A percentile compares a stretch with the other conserved stretches of the same genome.
Evolutionary conservation across 345 rosid genomes (phyloP).

Genomic region (Corymbia maculata): DNA sequence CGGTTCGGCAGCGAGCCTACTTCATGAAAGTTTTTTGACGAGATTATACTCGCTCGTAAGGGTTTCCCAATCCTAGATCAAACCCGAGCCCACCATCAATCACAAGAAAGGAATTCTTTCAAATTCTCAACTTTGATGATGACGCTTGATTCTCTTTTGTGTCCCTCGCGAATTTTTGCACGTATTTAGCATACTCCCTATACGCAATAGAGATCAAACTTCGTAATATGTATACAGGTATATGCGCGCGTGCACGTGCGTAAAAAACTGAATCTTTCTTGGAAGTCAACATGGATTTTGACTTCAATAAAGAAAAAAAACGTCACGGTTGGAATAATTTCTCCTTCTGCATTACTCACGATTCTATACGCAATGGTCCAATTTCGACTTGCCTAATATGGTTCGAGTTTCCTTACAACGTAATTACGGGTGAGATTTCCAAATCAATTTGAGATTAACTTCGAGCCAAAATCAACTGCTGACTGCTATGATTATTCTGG

Average conservation of each 20-base stretch:
- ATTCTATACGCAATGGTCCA: background rate
- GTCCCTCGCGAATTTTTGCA: background rate
- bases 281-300: background rate
- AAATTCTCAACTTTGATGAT: background rate
- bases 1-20: background rate
- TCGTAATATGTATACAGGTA: background rate
- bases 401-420: background rate
- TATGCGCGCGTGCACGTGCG: no score
- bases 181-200: background rate
- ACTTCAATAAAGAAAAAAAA: background rate
- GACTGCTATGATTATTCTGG: background rate
- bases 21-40: fast-evolving
- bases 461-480: background rate
- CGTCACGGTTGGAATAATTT: background rate
- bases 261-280: background rate
- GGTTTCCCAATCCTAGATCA: background rate
- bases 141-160: background rate
- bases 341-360: background rate
- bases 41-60: background rate
- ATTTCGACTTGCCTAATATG: background rate
- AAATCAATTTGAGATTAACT: background rate
- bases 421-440: background rate
- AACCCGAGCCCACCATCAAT: background rate
- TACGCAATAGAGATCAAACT: background rate
- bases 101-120: background rate